A percentile compares a stretch with the other conserved stretches of the same genome.
Evolutionary conservation across 2,329 filamentous ascomycete species (phyloP).

Genomic region (Fusarium sp.): DNA sequence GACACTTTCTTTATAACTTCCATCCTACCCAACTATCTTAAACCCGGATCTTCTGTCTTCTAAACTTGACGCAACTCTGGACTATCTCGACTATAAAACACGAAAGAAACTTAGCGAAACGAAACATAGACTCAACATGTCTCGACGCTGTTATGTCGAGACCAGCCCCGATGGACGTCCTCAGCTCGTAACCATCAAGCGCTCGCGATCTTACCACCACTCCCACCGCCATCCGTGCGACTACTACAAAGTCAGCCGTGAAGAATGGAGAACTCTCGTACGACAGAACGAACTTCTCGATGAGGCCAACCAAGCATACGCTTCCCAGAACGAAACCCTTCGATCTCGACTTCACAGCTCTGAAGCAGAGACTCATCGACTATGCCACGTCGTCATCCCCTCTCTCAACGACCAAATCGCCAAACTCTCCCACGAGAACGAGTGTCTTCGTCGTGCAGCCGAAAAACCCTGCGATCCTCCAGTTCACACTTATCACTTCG

Average conservation of each 20-base stretch:
- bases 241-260: conserved; percentile 51
- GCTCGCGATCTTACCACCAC: conserved; percentile 53
- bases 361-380: conserved; percentile 52
- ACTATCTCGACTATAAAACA: neutral
- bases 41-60: neutral
- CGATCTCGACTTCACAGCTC: conserved; percentile 52
- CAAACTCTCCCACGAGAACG: conserved; percentile 54
- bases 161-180: conserved; percentile 49
- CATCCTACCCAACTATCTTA: conserved; percentile 9
- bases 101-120: neutral
- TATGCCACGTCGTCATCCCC: conserved; percentile 50
- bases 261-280: conserved; percentile 53
- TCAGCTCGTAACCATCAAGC: conserved; percentile 56
- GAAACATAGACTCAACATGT: conserved; percentile 45
- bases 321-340: conserved; percentile 49
- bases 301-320: conserved; percentile 51
- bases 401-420: conserved; percentile 54
- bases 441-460: conserved; percentile 53
- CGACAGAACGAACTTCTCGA: conserved; percentile 53
- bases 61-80: conserved; percentile 1
- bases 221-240: conserved; percentile 50
- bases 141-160: conserved; percentile 53
- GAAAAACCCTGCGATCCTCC: conserved; percentile 49
- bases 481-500: conserved; percentile 32
- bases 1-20: conserved; percentile 24